Percentiles rank a stretch among this genome's conserved stretches.
Evolutionary conservation across 2,329 filamentous ascomycete genomes (phyloP).

Genomic region (Cyanodermella asteris): DNA sequence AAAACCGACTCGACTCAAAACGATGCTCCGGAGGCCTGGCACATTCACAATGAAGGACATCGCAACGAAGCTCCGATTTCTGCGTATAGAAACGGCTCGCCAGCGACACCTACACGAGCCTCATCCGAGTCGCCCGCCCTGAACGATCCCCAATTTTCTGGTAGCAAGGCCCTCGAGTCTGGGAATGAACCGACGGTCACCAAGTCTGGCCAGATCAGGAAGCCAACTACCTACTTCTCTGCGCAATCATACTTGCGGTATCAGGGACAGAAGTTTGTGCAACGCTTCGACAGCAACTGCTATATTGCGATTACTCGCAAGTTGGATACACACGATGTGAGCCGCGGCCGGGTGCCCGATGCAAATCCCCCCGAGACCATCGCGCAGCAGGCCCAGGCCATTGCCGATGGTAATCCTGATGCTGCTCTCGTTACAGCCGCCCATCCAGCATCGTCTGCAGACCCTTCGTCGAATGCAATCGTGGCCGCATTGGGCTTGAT

Average conservation of each 20-base stretch:
- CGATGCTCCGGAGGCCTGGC: constrained; percentile 51
- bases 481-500: constrained; percentile 59
- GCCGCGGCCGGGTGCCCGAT: too few species aligned
- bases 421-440: too few species aligned
- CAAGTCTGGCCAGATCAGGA: too few species aligned
- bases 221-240: constrained; percentile 94
- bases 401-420: too few species aligned
- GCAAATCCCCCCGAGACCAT: too few species aligned
- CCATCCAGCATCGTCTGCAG: too few species aligned
- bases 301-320: constrained; percentile 98
- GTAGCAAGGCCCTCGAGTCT: constrained; percentile 30
- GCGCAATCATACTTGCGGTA: constrained; percentile 95
- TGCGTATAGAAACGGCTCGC: constrained; percentile 21
- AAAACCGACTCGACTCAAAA: constrained; percentile 18
- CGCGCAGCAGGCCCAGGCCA: too few species aligned
- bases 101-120: constrained; percentile 12
- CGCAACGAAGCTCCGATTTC: constrained; percentile 31
- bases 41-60: constrained; percentile 68
- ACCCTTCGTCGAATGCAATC: constrained; percentile 29
- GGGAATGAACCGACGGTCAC: constrained; percentile 16
- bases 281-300: constrained; percentile 92
- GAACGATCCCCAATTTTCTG: constrained; percentile 49
- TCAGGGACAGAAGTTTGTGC: constrained; percentile 90
- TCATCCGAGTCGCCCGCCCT: constrained; percentile 14
- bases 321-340: constrained; percentile 83